Evolutionary conservation across 116 monocot species (phyloP), one percentile per base, ranked within the genome.

Genomic region (Thalassia testudinum): DNA sequence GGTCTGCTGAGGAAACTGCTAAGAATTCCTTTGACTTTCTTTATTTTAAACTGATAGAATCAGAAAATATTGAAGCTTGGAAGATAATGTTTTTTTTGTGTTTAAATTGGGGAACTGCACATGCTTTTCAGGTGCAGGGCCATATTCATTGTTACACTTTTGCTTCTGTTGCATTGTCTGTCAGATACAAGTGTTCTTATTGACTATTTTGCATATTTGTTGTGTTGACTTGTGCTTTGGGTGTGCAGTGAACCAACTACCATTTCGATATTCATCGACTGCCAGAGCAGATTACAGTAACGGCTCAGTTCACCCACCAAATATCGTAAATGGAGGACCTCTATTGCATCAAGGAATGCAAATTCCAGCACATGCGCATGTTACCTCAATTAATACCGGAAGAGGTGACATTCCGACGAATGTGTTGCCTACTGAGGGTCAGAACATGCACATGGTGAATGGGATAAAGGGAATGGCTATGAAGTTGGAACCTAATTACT

Each of bases 401-500:
- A 68, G 72, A 34, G 55, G 60, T 34, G 64, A 81, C 57, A 50
- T 78, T 63, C 60, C 77, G 40, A 18, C 69, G 53, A 66, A 66
- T 58, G 42, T 76, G 47, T 18, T 78, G 11, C 61, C 81, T 13
- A 53, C 61, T 12, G 47, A 53, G 14, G 55, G 30, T 53, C 61
- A 53, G 7, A 56, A 26, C 49, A 61, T 75, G 38, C 63, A 47
- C 60, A 56, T 80, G 57, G 45, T 74, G 57, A 65, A 69, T 38
- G 73, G 72, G 49, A 69, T 71, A 37, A 80, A 81, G 69, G 93
- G 84, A 21, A 62, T 66, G 29, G 14, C 68, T 26, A 67, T 92
- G 27, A 92, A 92, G 65, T 47, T 77, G 2, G 86, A 86, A 58
- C 62, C 82, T 34, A 47, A 64, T 58, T 92, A 67, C 61, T 54